Conservation (phyloP, 2,329 filamentous ascomycete species). For the Reticulascus tulasneorum region DNA sequence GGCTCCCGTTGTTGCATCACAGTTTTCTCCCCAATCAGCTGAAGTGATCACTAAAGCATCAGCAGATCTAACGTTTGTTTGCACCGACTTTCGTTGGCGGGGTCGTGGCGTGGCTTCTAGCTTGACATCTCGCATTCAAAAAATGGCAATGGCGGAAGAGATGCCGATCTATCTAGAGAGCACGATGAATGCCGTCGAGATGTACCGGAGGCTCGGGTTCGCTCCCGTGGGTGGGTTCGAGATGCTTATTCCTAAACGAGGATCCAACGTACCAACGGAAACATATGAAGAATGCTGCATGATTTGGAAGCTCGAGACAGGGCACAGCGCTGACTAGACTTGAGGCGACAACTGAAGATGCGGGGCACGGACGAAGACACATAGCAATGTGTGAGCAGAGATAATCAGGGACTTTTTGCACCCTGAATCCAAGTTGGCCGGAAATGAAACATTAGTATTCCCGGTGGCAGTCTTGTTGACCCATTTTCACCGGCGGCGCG, state of each 20-base stretch:
- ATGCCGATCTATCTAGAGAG: slow-evolving; percentile 34
- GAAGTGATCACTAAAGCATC: no score
- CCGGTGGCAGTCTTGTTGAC: no score
- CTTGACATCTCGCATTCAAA: slow-evolving; percentile 28
- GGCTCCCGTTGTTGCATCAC: no score
- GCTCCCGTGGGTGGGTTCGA: slow-evolving; percentile 23
- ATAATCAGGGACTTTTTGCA: no score
- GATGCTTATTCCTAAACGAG: slow-evolving; percentile 28
- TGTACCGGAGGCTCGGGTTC: slow-evolving; percentile 36
- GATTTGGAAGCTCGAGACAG: slow-evolving; percentile 16
- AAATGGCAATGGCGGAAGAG: slow-evolving; percentile 24
- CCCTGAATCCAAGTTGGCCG: no score
- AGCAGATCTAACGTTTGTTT: slow-evolving; percentile 37
- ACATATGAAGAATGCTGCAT: slow-evolving; percentile 27
- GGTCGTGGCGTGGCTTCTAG: slow-evolving; percentile 30
- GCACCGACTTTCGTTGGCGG: slow-evolving; percentile 29
- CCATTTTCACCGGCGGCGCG: no score
- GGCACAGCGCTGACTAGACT: not conserved
- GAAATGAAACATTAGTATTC: no score
- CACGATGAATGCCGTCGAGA: slow-evolving; percentile 30
- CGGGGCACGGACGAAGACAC: not conserved
- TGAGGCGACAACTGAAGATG: not conserved
- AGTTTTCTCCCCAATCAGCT: no score
- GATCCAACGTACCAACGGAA: no score
- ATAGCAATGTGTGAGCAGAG: no score